Base-by-base conservation (phyloP, 805 yeast genomes). In the Blastobotrys chiropterorum region DNA sequence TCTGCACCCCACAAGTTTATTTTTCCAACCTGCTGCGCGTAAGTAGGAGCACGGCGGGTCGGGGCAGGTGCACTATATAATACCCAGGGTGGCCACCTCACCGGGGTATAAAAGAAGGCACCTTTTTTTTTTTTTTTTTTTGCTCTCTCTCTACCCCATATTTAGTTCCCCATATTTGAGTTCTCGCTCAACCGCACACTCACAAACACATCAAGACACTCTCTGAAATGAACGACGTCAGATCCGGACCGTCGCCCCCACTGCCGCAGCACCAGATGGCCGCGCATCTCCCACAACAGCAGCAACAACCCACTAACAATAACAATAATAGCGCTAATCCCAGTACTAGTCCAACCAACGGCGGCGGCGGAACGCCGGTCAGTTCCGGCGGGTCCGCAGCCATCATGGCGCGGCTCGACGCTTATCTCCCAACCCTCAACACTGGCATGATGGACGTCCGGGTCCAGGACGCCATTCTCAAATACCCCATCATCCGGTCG, bases 401-500 rank as follows among this genome's bases (percentile, higher is more conserved):
- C 39, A 53, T 53, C n/a, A 50, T 57, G 40, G 59, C 61, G 20
- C 41, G 62, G 26, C 53, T 58, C 16, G 62, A 59, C 43, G 59
- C 60, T 13, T 59, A 59, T 46, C 53, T 56, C 19, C 63, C 62
- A n/a, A 58, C 56, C n/a, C 53, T 60, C 19, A 59, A 59, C 47
- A 60, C 65, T 2, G 60, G 60, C 15, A 51, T 61, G 48, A 59
- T 60, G 61, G 65, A 62, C 47, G 62, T 54, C 38, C 51, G 62
- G 26, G 54, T 62, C 51, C 66, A 62, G 50, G 66, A 62, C 31
- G 66, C 55, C 17, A 57, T 62, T 19, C 49, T 62, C 42, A 61
- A 62, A 34, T 57, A 62, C 51, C 63, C 66, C 19, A 52, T 62
- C 14, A 58, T 62, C 17, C 58, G 66, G 17, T 53, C 60, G 30